These are phyloP conservation scores for Hanseniaspora nectarophila DNA, from an alignment of 805 yeast species.

Conservation along the genomic window DNA sequence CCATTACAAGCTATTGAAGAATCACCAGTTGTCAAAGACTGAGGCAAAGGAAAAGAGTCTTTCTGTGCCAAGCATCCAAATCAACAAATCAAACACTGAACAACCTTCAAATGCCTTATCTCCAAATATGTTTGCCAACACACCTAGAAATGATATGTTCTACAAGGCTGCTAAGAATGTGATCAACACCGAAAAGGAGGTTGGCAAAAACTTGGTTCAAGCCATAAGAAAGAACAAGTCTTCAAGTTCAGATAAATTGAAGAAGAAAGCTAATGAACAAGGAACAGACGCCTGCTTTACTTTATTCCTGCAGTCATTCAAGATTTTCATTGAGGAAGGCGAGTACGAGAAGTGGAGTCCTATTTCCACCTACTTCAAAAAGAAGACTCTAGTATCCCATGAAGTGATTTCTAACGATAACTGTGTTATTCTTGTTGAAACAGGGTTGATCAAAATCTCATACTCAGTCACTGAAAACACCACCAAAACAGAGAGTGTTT, in stretches of 20 bases:
- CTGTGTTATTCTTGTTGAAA: slow-evolving; percentile 45
- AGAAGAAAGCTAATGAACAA: background rate
- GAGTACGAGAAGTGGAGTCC: slow-evolving; percentile 13
- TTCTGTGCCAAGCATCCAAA: background rate
- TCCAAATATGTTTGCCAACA: slow-evolving; percentile 16
- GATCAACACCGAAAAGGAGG: slow-evolving; percentile 24
- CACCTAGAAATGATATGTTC: slow-evolving; percentile 34
- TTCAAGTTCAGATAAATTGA: background rate
- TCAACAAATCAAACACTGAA: background rate
- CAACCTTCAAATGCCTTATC: background rate
- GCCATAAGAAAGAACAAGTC: slow-evolving; percentile 11
- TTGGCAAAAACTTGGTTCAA: slow-evolving; percentile 19
- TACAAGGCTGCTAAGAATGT: slow-evolving; percentile 32
- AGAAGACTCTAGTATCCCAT: slow-evolving; percentile 40
- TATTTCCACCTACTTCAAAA: slow-evolving; percentile 33
- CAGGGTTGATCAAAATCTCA: slow-evolving; percentile 42
- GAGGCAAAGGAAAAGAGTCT: background rate
- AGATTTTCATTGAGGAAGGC: slow-evolving; percentile 20
- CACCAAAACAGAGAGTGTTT: slow-evolving; percentile 23
- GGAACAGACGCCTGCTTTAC: slow-evolving; percentile 17
- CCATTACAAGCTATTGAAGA: slow-evolving; percentile 30
- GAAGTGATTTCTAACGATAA: slow-evolving; percentile 28
- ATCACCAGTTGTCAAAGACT: slow-evolving; percentile 14
- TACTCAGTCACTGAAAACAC: slow-evolving; percentile 23
- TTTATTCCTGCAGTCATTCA: slow-evolving; percentile 23